These are phyloP conservation scores for Leccinum fibrillosum DNA, from an alignment of 768 basidiomycete genomes.

Conservation along the genomic window DNA sequence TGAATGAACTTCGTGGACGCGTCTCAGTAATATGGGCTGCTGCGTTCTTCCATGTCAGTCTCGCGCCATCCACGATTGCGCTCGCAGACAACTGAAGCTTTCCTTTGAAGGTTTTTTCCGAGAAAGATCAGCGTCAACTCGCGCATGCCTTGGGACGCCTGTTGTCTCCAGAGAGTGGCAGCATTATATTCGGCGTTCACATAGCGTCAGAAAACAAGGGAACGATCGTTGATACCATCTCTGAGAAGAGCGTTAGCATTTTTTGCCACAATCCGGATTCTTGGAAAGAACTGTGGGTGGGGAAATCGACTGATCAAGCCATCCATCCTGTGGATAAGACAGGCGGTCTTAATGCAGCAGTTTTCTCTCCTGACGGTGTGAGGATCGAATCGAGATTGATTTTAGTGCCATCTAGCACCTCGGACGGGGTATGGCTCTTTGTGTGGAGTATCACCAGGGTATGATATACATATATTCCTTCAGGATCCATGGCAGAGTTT, in stretches of 20 bases:
- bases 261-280: slow-evolving; percentile 27
- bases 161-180: slow-evolving; percentile 26
- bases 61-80: slow-evolving; percentile 10
- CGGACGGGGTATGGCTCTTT: slow-evolving; percentile 4
- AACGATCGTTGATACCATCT: background rate
- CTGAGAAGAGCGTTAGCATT: slow-evolving; percentile 6
- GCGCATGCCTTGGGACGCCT: slow-evolving; percentile 26
- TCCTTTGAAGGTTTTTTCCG: slow-evolving; percentile 23
- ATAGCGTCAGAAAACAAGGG: slow-evolving; percentile 14
- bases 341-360: background rate
- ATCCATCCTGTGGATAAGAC: background rate
- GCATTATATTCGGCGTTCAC: slow-evolving; percentile 32
- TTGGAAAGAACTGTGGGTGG: slow-evolving; percentile 28
- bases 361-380: slow-evolving; percentile 33
- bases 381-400: slow-evolving; percentile 27
- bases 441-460: slow-evolving; percentile 21
- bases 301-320: background rate
- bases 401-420: background rate
- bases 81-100: slow-evolving; percentile 26
- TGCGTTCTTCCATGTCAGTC: slow-evolving; percentile 41
- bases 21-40: slow-evolving; percentile 49
- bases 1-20: slow-evolving; percentile 45
- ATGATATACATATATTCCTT: background rate
- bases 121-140: slow-evolving; percentile 23
- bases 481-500: background rate